Conservation (phyloP, 1,284 basidiomycete genomes). For the Papiliotrema fonsecae region DNA sequence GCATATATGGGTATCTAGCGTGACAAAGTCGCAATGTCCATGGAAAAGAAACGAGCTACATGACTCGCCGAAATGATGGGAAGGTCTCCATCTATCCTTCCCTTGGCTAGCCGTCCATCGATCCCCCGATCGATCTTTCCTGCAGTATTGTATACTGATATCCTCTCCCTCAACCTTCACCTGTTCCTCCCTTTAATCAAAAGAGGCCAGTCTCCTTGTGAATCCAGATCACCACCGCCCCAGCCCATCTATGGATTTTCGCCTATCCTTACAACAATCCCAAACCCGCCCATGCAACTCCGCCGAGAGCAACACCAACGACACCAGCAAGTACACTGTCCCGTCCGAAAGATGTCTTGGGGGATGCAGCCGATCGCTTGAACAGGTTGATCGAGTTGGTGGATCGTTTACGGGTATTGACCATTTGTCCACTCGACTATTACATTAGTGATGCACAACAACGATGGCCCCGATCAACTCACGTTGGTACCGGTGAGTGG, state of each 20-base stretch:
- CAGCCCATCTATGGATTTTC: no score
- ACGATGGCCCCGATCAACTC: no score
- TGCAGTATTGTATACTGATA: no score
- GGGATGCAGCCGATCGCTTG: conserved; percentile 26
- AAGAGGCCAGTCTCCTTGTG: no score
- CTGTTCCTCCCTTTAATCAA: no score
- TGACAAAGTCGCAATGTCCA: not conserved
- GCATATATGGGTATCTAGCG: not conserved
- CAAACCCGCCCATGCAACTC: conserved; percentile 7
- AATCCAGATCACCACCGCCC: no score
- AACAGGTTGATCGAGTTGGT: conserved; percentile 19
- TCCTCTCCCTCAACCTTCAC: no score
- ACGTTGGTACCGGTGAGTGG: conserved; percentile 45
- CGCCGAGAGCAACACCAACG: conserved; percentile 4
- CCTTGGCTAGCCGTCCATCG: no score
- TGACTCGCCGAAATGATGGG: no score
- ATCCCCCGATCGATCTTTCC: no score
- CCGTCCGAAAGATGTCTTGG: conserved; percentile 4
- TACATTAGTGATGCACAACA: not conserved
- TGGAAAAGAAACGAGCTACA: not conserved
- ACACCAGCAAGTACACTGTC: conserved; percentile 6
- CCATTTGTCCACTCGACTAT: conserved; percentile 30
- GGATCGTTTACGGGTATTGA: conserved; percentile 26
- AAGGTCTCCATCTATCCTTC: no score
- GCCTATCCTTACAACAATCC: conserved; percentile 8